Base-by-base conservation (phyloP, 2,329 filamentous ascomycete genomes). In the Thelonectria rubi region DNA sequence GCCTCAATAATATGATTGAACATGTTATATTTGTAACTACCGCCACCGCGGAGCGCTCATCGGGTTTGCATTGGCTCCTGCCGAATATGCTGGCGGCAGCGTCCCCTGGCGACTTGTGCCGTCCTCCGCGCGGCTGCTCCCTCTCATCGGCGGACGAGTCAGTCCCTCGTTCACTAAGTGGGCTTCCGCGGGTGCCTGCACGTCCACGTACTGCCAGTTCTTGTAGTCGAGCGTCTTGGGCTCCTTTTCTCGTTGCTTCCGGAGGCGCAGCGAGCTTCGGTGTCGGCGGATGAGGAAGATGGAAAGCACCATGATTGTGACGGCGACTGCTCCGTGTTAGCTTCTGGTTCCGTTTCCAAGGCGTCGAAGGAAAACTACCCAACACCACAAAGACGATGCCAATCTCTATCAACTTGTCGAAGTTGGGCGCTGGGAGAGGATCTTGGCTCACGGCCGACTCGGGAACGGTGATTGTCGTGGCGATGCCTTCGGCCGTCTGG, bases 331-430 rank as follows among this genome's bases (percentile, higher is more conserved):
- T 3, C 1, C 1, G 1, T n/a, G 42, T 60, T 20, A 60, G 39
- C 12, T 15, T 12, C 10, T 14, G 10, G 14, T 21, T 0, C 3
- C 15, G 0, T 17, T 7, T 7, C 11, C 12, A 1, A 18, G 15
- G 11, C 0, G 0, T 1, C 2, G 0, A 6, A 4, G 12, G 10
- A 37, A 1, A 3, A 53, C 3, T 47, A 70, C 69, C 65, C 6
- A 71, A 14, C 3, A 62, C 48, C 2, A 63, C 62, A 21, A 71
- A 62, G 1, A 66, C 69, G n/a, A 71, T 71, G 12, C 62, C 67
- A 24, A 71, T 66, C 15, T 69, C 64, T 1, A 63, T 40, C 2
- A 63, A 51, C 4, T 64, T 63, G 20, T 63, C 57, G 12, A 63
- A 60, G 26, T 61, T 61, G 7, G 50, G 55, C 9, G 58, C 43